Percentiles rank a stretch among this genome's conserved stretches.
phyloP scores from a whole-genome alignment of 2,329 filamentous ascomycete genomes.

The Cercospora sojina region DNA sequence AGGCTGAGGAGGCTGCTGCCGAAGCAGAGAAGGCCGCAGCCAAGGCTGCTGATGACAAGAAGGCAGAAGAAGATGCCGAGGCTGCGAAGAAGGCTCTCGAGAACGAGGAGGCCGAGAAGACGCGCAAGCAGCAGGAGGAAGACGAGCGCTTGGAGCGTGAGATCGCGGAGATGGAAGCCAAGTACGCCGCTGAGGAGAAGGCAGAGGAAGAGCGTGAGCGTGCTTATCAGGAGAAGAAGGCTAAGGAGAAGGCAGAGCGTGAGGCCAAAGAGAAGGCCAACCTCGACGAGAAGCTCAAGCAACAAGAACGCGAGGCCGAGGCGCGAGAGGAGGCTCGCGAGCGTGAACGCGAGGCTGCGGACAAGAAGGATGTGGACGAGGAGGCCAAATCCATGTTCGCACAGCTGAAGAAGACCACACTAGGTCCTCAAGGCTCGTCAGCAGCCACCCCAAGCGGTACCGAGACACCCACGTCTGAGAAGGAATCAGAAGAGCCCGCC shows the following conservation, averaged over 20 bases:
- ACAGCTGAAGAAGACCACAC: conserved; percentile 50
- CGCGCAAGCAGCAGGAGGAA: conserved; percentile 40
- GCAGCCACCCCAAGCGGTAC: conserved; percentile 29
- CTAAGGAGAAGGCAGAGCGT: conserved; percentile 68
- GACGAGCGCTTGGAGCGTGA: conserved; percentile 54
- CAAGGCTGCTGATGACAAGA: conserved; percentile 49
- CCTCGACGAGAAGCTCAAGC: conserved; percentile 54
- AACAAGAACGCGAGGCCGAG: conserved; percentile 51
- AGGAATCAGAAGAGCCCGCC: conserved; percentile 32
- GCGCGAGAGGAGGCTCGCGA: conserved; percentile 47
- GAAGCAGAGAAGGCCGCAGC: conserved; percentile 49
- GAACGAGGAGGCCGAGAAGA: conserved; percentile 34
- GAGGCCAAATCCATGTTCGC: conserved; percentile 50
- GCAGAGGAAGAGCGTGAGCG: conserved; percentile 43
- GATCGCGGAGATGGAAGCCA: conserved; percentile 61
- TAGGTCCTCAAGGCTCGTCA: conserved; percentile 46
- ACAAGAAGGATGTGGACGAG: conserved; percentile 33
- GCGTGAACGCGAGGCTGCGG: conserved; percentile 36
- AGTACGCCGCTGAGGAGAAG: conserved; percentile 26
- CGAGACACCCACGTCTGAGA: conserved; percentile 45
- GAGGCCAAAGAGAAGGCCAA: conserved; percentile 60
- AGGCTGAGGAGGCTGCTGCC: conserved; percentile 23
- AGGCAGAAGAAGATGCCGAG: conserved; percentile 35
- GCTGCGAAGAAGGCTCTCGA: conserved; percentile 38
- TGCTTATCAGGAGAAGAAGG: conserved; percentile 36